Evolutionary conservation across 805 yeast genomes (phyloP).

Genomic region (Ascoidea asiatica): DNA sequence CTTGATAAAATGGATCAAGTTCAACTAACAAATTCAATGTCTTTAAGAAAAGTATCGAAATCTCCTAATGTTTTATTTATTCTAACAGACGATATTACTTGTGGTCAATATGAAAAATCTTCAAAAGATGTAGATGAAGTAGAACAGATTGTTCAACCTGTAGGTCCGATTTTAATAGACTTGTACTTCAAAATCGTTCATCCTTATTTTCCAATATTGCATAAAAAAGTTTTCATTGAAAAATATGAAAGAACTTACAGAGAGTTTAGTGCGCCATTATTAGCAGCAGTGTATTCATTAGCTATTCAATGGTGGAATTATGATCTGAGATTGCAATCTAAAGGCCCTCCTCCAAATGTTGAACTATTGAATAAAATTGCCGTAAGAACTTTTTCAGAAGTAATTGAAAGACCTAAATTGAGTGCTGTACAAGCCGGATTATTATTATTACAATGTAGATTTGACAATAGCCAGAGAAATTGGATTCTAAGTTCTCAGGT

Average conservation of each 20-base stretch:
- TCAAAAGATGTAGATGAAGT: conserved; percentile 73
- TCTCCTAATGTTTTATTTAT: conserved; percentile 65
- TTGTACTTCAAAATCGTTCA: conserved; percentile 77
- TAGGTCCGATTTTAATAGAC: conserved; percentile 71
- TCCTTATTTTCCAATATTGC: conserved; percentile 84
- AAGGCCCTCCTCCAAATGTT: conserved; percentile 69
- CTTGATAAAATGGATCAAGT: conserved; percentile 71
- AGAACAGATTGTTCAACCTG: conserved; percentile 81
- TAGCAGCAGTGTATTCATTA: conserved; percentile 81
- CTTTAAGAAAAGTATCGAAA: conserved; percentile 52
- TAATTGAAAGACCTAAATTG: conserved; percentile 74
- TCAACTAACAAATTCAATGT: conserved; percentile 48
- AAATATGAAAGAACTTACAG: conserved; percentile 84
- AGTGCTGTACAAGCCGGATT: conserved; percentile 89
- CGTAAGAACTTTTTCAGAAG: conserved; percentile 48
- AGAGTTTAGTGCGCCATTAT: conserved; percentile 79
- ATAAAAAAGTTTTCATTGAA: conserved; percentile 82
- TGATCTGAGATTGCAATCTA: conserved; percentile 38
- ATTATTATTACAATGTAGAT: conserved; percentile 46
- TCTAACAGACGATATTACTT: conserved; percentile 68
- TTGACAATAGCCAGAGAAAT: conserved; percentile 33
- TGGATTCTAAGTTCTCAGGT: conserved; percentile 84
- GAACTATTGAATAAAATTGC: conserved; percentile 59
- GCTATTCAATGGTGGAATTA: conserved; percentile 95
- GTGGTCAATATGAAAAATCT: conserved; percentile 51